Percentiles rank a stretch among this genome's conserved stretches.
Conservation (phyloP, 306 rosid genomes). For the Delonix regia region DNA sequence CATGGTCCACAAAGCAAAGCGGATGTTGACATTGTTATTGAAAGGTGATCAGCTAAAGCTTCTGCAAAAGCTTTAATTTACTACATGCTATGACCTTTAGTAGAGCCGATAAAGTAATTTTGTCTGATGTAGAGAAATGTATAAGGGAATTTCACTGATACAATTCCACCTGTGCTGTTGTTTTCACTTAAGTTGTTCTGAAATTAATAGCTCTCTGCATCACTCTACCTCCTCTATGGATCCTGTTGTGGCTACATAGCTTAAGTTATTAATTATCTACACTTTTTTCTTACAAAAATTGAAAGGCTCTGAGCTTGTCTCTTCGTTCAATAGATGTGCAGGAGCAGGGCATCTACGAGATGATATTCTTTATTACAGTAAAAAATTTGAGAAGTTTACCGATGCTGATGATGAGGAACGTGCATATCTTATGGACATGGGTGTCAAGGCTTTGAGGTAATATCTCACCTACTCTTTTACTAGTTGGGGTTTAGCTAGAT, state of each 20-base stretch:
- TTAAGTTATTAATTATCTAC: background rate
- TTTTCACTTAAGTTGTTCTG: background rate
- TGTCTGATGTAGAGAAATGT: background rate
- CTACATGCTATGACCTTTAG: constrained; percentile 5
- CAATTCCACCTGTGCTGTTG: background rate
- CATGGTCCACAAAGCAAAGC: constrained; percentile 92
- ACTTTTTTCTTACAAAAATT: background rate
- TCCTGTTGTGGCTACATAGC: background rate
- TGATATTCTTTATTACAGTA: constrained; percentile 71
- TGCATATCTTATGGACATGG: constrained; percentile 74
- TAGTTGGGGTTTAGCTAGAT: background rate
- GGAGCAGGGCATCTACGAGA: constrained; percentile 90
- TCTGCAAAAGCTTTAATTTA: constrained; percentile 8
- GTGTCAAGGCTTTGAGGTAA: constrained; percentile 84
- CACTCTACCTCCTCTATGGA: background rate
- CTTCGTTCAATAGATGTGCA: constrained; percentile 66
- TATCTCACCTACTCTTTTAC: background rate
- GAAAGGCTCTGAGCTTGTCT: constrained; percentile 35
- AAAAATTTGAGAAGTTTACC: constrained; percentile 62
- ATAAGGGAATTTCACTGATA: background rate
- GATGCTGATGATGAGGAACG: constrained; percentile 72
- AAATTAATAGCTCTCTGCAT: background rate
- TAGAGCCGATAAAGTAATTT: background rate
- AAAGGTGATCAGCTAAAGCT: constrained; percentile 54
- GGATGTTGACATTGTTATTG: constrained; percentile 76